Evolutionary conservation across 140 eudicot genomes (phyloP).

Genomic region (Cichorium intybus): DNA sequence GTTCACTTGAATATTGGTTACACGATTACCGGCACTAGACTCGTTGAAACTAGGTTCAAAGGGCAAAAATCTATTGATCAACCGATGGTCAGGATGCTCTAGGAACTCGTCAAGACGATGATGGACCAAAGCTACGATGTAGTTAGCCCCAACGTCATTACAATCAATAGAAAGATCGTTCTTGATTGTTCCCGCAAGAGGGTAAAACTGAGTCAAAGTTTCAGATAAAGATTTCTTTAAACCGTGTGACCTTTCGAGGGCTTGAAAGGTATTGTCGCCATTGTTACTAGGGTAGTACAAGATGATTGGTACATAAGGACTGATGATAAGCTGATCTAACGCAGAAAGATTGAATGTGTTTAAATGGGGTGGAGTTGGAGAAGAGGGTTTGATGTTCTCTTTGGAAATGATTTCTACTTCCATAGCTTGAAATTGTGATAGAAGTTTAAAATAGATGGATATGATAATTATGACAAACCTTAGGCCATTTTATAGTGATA

Average conservation of each 20-base stretch:
- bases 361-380: constrained; percentile 40
- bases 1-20: constrained; percentile 32
- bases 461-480: neutral
- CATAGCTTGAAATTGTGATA: neutral
- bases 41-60: neutral
- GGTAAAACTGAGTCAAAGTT: constrained; percentile 33
- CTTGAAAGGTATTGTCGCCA: neutral
- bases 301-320: constrained; percentile 10
- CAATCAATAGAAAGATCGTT: constrained; percentile 27
- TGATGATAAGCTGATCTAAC: constrained; percentile 25
- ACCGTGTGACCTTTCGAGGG: neutral
- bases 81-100: neutral
- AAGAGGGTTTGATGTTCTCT: constrained; percentile 33
- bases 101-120: constrained; percentile 2
- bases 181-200: constrained; percentile 34
- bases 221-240: constrained; percentile 23
- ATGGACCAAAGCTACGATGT: constrained; percentile 1
- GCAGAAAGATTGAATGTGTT: constrained; percentile 27
- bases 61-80: constrained; percentile 19
- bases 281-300: constrained; percentile 21
- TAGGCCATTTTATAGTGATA: neutral
- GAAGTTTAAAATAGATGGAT: neutral
- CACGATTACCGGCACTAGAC: neutral
- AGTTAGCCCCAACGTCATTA: constrained; percentile 36
- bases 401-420: constrained; percentile 25